These are phyloP conservation scores for Leishmania lainsoni DNA, from an alignment of 208 protist genomes.

Conservation along the genomic window DNA sequence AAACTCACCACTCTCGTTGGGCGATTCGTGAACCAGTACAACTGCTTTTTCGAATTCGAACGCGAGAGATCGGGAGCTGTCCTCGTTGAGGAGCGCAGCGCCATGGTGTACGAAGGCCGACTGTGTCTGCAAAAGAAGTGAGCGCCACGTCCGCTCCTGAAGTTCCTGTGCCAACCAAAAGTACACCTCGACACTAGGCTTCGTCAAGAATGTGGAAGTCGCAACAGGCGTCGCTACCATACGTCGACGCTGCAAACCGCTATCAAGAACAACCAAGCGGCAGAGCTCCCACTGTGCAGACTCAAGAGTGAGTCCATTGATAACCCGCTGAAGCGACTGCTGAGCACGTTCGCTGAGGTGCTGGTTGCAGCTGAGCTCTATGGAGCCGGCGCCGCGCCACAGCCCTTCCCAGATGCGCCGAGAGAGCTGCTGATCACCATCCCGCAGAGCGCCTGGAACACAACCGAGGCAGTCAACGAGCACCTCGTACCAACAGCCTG, in stretches of 20 bases:
- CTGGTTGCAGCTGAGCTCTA: conserved; percentile 10
- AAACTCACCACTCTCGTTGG: neutral
- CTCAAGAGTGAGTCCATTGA: neutral
- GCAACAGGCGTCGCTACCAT: neutral
- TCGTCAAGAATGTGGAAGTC: neutral
- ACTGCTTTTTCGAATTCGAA: conserved; percentile 33
- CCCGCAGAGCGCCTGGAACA: neutral
- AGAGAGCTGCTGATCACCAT: conserved; percentile 7
- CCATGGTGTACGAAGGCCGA: conserved; percentile 8
- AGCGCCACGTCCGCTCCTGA: conserved; percentile 16
- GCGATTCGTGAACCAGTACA: neutral
- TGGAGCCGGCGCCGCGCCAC: conserved; percentile 22
- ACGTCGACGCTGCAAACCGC: neutral
- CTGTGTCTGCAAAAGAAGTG: conserved; percentile 19
- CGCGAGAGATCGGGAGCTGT: conserved; percentile 26
- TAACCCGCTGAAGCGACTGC: conserved; percentile 3
- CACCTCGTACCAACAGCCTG: conserved; percentile 3
- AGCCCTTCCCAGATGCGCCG: conserved; percentile 31
- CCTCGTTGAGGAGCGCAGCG: conserved; percentile 6
- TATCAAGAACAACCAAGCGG: conserved; percentile 22
- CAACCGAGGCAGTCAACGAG: conserved; percentile 6
- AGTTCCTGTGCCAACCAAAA: conserved; percentile 9
- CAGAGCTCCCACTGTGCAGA: conserved; percentile 30
- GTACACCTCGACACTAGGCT: neutral
- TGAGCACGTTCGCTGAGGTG: conserved; percentile 1